Conservation (phyloP, 208 protist genomes). For the Perkinsela sp. region DNA sequence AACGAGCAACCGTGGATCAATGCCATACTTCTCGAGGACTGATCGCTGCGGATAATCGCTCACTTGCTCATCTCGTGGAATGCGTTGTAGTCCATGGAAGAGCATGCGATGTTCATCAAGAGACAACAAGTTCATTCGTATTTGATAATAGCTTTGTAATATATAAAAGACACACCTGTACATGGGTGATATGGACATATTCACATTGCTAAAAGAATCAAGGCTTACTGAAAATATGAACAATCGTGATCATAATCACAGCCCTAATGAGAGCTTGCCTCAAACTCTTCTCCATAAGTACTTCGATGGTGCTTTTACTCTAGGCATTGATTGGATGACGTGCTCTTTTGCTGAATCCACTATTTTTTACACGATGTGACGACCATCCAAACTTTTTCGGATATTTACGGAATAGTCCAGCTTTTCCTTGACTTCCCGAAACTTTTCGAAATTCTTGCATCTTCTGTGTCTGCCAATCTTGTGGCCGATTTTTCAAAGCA, state of each 20-base stretch:
- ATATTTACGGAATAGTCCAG: slow-evolving; percentile 21
- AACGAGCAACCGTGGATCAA: background rate
- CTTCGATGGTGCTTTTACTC: no score
- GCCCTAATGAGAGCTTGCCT: no score
- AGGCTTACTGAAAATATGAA: no score
- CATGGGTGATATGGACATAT: no score
- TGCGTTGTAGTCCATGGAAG: background rate
- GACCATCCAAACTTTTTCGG: slow-evolving; percentile 40
- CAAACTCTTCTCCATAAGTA: no score
- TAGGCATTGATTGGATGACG: slow-evolving; percentile 60
- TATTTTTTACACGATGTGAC: slow-evolving; percentile 41
- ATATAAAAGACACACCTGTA: no score
- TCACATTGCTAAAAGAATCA: no score
- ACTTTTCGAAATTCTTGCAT: slow-evolving; percentile 46
- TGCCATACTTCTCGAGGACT: background rate
- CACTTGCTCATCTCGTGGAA: background rate
- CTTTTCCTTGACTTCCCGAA: slow-evolving; percentile 29
- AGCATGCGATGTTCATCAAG: background rate
- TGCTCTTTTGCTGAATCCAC: slow-evolving; percentile 40
- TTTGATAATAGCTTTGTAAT: no score
- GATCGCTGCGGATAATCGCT: background rate
- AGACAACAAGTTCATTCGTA: background rate
- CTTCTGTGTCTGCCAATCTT: slow-evolving; percentile 53
- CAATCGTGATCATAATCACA: no score
- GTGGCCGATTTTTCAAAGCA: slow-evolving; percentile 46